phyloP scores from a whole-genome alignment of 305 asterid species.

The Nicotiana rustica region DNA sequence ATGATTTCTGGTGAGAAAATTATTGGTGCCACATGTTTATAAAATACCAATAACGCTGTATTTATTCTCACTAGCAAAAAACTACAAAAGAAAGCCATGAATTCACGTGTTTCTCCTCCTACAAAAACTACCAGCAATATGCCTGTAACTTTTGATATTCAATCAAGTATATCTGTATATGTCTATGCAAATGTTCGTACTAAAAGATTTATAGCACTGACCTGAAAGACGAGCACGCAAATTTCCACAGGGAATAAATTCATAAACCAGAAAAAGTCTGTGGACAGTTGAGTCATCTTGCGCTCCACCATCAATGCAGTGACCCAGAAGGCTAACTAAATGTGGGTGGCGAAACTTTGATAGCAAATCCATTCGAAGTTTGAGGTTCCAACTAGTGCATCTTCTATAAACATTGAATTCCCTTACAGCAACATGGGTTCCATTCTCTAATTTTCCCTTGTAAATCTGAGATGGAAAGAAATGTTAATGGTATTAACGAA shows the following conservation, averaged over 20 bases:
- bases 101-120: constrained; percentile 19
- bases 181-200: neutral
- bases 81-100: neutral
- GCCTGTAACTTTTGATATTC: neutral
- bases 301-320: constrained; percentile 60
- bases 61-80: neutral
- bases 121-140: neutral
- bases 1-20: neutral
- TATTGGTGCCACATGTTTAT: neutral
- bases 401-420: constrained; percentile 58
- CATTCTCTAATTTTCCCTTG: constrained; percentile 65
- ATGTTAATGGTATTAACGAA: constrained; percentile 18
- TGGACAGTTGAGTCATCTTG: constrained; percentile 49
- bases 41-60: neutral
- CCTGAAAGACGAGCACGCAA: constrained; percentile 66
- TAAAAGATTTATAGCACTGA: constrained; percentile 39
- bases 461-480: constrained; percentile 52
- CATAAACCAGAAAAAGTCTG: constrained; percentile 65
- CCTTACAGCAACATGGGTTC: constrained; percentile 57
- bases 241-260: constrained; percentile 59
- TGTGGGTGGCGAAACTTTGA: constrained; percentile 72
- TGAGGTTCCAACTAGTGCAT: constrained; percentile 67
- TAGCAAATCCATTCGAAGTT: constrained; percentile 68
- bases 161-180: neutral
- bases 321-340: constrained; percentile 77